These are phyloP conservation scores for Phytophthora vignae DNA, from an alignment of 352 stramenopile genomes.

Conservation along the genomic window DNA sequence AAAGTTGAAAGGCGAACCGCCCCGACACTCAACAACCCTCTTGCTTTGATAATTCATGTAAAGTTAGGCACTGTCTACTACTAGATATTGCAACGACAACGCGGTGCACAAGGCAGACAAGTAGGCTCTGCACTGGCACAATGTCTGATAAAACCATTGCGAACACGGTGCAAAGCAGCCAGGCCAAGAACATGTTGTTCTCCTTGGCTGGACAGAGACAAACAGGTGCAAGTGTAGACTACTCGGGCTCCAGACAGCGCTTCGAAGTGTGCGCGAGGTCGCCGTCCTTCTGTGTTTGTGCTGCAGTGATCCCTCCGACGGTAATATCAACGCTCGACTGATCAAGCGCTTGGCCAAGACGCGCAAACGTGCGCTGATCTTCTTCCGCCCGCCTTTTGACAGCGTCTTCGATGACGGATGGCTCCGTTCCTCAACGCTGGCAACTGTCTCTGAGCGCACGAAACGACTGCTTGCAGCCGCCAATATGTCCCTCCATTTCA, in stretches of 20 bases:
- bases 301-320: constrained; percentile 65
- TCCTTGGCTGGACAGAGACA: constrained; percentile 51
- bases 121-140: too few relatives aligned
- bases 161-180: constrained; percentile 67
- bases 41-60: too few relatives aligned
- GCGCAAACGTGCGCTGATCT: constrained; percentile 41
- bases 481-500: constrained; percentile 69
- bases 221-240: not conserved
- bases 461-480: constrained; percentile 31
- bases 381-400: constrained; percentile 50
- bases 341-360: constrained; percentile 75
- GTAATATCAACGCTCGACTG: constrained; percentile 73
- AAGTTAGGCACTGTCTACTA: too few relatives aligned
- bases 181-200: constrained; percentile 79
- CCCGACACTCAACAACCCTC: rapidly evolving
- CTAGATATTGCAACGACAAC: too few relatives aligned
- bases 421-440: constrained; percentile 24
- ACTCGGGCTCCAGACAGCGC: constrained; percentile 23
- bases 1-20: too few relatives aligned
- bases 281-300: constrained; percentile 82
- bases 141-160: constrained; percentile 34
- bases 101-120: too few relatives aligned
- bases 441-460: constrained; percentile 19
- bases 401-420: constrained; percentile 39
- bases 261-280: constrained; percentile 64